A percentile compares a stretch with the other conserved stretches of the same genome.
phyloP scores from a whole-genome alignment of 257 asterid species.

The Solanum neorickii region DNA sequence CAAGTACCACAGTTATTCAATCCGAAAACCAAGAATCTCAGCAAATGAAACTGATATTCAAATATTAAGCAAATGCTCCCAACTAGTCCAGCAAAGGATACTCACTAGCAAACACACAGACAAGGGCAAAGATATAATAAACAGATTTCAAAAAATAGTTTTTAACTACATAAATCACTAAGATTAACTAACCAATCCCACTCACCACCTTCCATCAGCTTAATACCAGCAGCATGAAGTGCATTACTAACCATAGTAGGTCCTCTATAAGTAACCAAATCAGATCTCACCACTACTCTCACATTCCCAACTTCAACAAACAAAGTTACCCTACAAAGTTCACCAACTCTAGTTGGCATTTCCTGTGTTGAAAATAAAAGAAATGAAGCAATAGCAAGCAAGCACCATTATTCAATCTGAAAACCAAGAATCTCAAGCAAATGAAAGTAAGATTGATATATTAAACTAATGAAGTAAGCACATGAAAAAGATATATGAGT shows the following conservation, averaged over 20 bases:
- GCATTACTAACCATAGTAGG: slow-evolving; percentile 73
- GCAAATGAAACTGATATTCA: background rate
- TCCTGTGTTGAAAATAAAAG: too few species aligned
- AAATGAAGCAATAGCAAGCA: background rate
- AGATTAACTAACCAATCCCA: slow-evolving; percentile 84
- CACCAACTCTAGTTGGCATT: slow-evolving; percentile 24
- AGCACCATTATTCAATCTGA: background rate
- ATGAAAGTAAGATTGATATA: background rate
- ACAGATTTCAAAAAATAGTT: background rate
- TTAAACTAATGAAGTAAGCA: background rate
- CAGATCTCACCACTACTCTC: slow-evolving; percentile 43
- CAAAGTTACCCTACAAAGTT: slow-evolving; percentile 27
- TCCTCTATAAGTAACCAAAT: slow-evolving; percentile 62
- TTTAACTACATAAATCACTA: slow-evolving; percentile 32
- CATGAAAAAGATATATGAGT: background rate
- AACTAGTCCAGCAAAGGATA: background rate
- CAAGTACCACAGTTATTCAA: background rate
- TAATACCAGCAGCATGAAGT: slow-evolving; percentile 56
- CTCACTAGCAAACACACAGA: background rate
- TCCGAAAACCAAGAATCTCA: background rate
- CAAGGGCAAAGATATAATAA: background rate
- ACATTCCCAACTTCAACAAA: slow-evolving; percentile 40
- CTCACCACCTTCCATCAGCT: slow-evolving; percentile 52
- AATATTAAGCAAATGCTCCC: background rate
- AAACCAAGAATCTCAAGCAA: background rate